Base-by-base conservation (phyloP, 1,139 yeast species). In the Protomyces gravidus region DNA sequence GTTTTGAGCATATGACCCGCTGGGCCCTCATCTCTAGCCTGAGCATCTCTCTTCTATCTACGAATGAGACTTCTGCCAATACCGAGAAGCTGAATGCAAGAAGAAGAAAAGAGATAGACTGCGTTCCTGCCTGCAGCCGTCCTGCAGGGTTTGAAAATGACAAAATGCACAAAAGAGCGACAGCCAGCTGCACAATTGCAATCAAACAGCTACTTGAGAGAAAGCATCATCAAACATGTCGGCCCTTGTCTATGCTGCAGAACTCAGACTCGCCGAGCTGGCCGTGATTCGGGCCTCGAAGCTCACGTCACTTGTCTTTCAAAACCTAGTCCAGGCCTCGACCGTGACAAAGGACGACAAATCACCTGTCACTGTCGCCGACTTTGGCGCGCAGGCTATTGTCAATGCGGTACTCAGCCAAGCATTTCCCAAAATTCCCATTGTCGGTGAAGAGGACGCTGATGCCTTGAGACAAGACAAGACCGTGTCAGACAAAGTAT, bases 361-460 rank as follows among this genome's bases (percentile, higher is more conserved):
- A 65, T 88, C 96, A 1, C 99, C 99, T 1, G 99, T 92, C 13
- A 92, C 99, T n/a, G 80, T 92, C 55, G 98, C 97, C 23, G 99
- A 92, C 70, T 92, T 86, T 71, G 96, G 96, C 3, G 92, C 97
- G 0, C 99, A 92, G 70, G 96, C 97, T 0, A 81, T 92, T 55
- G 84, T 92, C 62, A 90, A 89, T 72, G 81, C 87, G 63, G 94
- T 97, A 2, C 80, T 92, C 64, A 80, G 81, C 67, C 73, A 80
- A 61, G 86, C 84, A 65, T 92, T 92, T 75, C 96, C 97, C 1
- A 65, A 70, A 3, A 98, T 92, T 71, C 84, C 83, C 63, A 82
- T 92, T 63, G 95, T 94, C 2, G 99, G 97, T 23, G 99, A 92
- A 71, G 99, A 92, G 71, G 92, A 88, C 65, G 84, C 97, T 0